Base-by-base conservation (phyloP, 805 yeast species). In the Brettanomyces sp. region DNA sequence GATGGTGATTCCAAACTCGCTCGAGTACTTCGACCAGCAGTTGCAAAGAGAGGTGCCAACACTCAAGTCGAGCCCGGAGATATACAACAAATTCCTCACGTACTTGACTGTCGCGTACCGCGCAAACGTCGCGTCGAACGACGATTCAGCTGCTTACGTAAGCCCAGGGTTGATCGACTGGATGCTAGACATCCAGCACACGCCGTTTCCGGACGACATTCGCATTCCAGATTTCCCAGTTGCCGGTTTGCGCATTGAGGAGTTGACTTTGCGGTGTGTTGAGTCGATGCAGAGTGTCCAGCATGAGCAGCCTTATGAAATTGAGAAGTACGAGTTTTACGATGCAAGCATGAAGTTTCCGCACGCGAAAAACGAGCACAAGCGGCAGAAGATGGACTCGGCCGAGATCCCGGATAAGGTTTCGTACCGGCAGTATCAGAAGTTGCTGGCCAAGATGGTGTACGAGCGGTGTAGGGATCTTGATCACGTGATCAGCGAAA, bases 1-100 rank as follows among this genome's bases (percentile, higher is more conserved):
- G 53, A 63, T 77, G 8, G 48, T 77, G 13, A 68, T 72, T 5
- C 41, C 62, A 3, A 70, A 73, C 50, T 70, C 78, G 0, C 66
- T 74, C 18, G 75, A 72, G 39, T 77, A 76, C 57, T 45, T 63
- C 41, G 59, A 58, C 44, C 43, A 50, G 47, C 41, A 49, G 44
- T 30, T 59, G 36, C 47, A 55, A 48, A 21, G 47, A 30, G 28
- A 23, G 28, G 21, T 50, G 41, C 45, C 43, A 33, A 25, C 43
- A 40, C 4, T 45, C 45, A 8, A 44, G 18, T 45, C 40, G 1
- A 44, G 32, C 46, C 28, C 52, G 48, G 45, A 44, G 32, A 38
- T 54, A 45, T 44, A 49, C 36, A 45, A 47, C 45, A 49, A 42
- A 41, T 40, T 51, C 18, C 41, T 61, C 32, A 47, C 59, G 4